Base-by-base conservation (phyloP, 176 grass and related monocot genomes). In the Eleusine coracana region DNA sequence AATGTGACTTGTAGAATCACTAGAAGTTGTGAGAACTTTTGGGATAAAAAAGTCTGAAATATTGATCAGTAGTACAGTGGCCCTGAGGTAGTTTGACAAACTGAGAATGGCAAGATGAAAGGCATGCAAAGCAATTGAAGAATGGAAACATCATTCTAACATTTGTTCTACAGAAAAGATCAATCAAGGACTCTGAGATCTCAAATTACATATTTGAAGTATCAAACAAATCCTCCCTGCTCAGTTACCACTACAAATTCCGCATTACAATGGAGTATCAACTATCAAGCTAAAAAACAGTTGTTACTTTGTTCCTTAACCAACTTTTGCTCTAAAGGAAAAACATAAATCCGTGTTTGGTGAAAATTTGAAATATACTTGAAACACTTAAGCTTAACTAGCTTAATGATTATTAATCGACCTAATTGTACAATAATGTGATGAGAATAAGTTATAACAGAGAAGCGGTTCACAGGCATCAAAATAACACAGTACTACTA, bases 401-500 rank as follows among this genome's bases (percentile, higher is more conserved):
- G n/a, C 11, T 27, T 34, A 68, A 10, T 70, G 51, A 25, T 34
- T 81, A 69, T 44, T 69, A 38, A 25, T 62, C 13, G 75, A 61
- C 16, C 20, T 65, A 38, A 7, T 31, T 17, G 7, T 42, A 36
- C 6, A 4, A 8, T 58, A 74, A 68, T 68, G 70, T 59, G 59
- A 67, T 59, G 38, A 59, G 75, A 86, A 64, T 73, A 70, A 77
- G 59, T 48, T 44, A 41, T 36, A 31, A 70, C 65, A 12, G 13
- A 68, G 54, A 82, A 28, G 23, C 68, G 40, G 51, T 82, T 70
- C 11, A 14, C 41, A 68, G 11, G 50, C n/a, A 63, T 76, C 6
- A 61, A 82, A 77, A 77, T n/a, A 76, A 69, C 6, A 62, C 60
- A 23, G 64, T 42, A 87, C 45, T 58, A 70, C 67, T 48, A 59